Conservation (phyloP, 2,329 filamentous ascomycete genomes). For the Rutstroemia sp. region DNA sequence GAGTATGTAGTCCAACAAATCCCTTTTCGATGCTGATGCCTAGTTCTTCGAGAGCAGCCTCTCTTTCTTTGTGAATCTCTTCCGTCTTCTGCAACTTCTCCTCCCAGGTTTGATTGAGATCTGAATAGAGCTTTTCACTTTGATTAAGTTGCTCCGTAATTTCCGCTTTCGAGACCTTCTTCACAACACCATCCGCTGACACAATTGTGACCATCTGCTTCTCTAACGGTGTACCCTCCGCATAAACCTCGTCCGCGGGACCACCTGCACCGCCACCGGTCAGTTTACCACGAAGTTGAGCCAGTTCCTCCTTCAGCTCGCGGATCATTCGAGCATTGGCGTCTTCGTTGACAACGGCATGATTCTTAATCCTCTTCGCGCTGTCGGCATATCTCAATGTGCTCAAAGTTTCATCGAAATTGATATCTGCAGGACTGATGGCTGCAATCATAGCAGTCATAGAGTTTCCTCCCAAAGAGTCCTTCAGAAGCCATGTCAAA, state of each 20-base stretch:
- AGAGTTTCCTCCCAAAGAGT: slow-evolving; percentile 94
- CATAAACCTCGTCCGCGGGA: slow-evolving; percentile 73
- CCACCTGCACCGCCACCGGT: slow-evolving; percentile 43
- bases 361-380: slow-evolving; percentile 99
- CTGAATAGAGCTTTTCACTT: slow-evolving; percentile 90
- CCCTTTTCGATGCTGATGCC: slow-evolving; percentile 99
- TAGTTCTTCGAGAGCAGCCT: slow-evolving; percentile 88
- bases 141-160: slow-evolving; percentile 95
- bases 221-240: slow-evolving; percentile 84
- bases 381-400: slow-evolving; percentile 95
- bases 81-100: slow-evolving; percentile 93
- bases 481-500: slow-evolving; percentile 92
- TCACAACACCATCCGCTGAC: slow-evolving; percentile 73
- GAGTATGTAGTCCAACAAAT: slow-evolving; percentile 88
- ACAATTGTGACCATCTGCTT: slow-evolving; percentile 96
- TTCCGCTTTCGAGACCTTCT: slow-evolving; percentile 96
- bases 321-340: slow-evolving; percentile 98
- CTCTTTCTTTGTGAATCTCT: slow-evolving; percentile 94
- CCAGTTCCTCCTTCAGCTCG: slow-evolving; percentile 91
- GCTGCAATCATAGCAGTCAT: slow-evolving; percentile 99
- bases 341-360: slow-evolving; percentile 97
- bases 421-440: slow-evolving; percentile 96
- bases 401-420: slow-evolving; percentile 95
- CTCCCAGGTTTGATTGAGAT: slow-evolving; percentile 98
- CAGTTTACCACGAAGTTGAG: slow-evolving; percentile 79